Conservation (phyloP, 225 moss, liverwort and hornwort species). For the Climacium dendroides region DNA sequence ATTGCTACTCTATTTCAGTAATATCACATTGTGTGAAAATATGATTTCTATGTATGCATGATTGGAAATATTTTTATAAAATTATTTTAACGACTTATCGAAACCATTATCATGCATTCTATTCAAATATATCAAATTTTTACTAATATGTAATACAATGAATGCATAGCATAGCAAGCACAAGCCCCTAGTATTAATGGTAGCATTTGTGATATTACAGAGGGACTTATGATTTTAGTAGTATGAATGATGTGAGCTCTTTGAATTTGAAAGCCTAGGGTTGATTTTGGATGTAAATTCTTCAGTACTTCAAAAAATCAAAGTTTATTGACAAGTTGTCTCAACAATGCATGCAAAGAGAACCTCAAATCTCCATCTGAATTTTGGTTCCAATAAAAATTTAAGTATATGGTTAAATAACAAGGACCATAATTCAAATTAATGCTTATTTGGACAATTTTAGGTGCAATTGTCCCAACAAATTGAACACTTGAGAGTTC, state of each 20-base stretch:
- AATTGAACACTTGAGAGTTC: background rate
- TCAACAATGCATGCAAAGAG: background rate
- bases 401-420: background rate
- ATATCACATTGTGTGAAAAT: too few species aligned
- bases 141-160: too few species aligned
- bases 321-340: rapidly evolving
- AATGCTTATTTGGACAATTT: background rate
- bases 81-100: too few species aligned
- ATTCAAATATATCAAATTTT: too few species aligned
- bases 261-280: background rate
- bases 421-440: background rate
- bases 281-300: background rate
- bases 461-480: rapidly evolving
- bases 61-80: too few species aligned
- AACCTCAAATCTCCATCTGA: background rate
- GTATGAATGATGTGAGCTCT: background rate
- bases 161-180: too few species aligned
- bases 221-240: too few species aligned
- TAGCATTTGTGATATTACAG: too few species aligned
- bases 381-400: background rate
- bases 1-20: too few species aligned
- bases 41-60: too few species aligned
- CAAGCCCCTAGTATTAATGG: too few species aligned
- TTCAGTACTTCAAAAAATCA: background rate
- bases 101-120: too few species aligned